Percentiles rank a stretch among this genome's conserved stretches.
Evolutionary conservation across 2,329 filamentous ascomycete genomes (phyloP).

Genomic region (Colletotrichum brevisporum): DNA sequence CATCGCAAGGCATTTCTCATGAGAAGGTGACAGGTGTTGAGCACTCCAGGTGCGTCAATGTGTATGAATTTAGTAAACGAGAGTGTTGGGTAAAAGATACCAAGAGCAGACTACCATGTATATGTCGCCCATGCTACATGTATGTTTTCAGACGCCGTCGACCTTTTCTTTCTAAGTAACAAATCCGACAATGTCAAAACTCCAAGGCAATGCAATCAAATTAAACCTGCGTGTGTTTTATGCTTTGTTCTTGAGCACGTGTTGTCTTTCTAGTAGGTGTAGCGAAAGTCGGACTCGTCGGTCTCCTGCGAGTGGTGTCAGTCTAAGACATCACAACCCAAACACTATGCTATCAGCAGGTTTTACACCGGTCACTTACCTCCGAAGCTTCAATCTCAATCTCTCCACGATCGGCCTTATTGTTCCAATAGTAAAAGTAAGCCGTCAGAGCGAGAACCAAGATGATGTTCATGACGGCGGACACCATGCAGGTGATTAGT

Average conservation of each 20-base stretch:
- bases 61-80: too few relatives aligned
- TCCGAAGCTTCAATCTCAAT: conserved; percentile 35
- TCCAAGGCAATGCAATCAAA: neutral
- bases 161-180: too few relatives aligned
- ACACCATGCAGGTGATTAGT: conserved; percentile 28
- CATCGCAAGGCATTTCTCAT: conserved; percentile 14
- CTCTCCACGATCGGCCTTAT: conserved; percentile 15
- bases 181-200: neutral
- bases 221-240: too few relatives aligned
- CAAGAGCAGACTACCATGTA: neutral
- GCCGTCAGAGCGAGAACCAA: conserved; percentile 16
- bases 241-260: too few relatives aligned
- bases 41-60: neutral
- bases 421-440: conserved; percentile 32
- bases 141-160: too few relatives aligned
- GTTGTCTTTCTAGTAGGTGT: conserved; percentile 7
- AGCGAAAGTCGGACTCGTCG: conserved; percentile 28
- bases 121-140: too few relatives aligned
- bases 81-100: neutral
- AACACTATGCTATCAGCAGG: neutral
- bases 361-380: neutral
- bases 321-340: too few relatives aligned
- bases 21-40: neutral
- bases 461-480: conserved; percentile 27
- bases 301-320: conserved; percentile 18